A percentile compares a stretch with the other conserved stretches of the same genome.
Evolutionary conservation across 225 moss, liverwort and hornwort species (phyloP).

Genomic region (Bryoerythrophyllum caledonicum): DNA sequence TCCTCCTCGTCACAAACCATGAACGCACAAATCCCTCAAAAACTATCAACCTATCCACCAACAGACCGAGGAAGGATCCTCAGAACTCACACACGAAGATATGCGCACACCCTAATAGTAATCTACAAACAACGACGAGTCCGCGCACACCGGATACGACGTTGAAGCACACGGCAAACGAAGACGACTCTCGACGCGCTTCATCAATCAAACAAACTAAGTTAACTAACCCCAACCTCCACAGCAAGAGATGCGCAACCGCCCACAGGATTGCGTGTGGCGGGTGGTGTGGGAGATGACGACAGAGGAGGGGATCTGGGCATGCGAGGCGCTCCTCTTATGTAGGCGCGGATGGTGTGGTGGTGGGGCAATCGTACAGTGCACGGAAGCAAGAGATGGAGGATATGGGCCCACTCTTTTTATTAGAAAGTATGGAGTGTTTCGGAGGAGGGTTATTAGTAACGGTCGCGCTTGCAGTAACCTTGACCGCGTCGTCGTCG

Average conservation of each 20-base stretch:
- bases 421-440: slow-evolving; percentile 3
- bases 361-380: slow-evolving; percentile 25
- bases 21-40: slow-evolving; percentile 5
- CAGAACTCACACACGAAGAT: no score
- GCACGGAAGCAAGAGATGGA: slow-evolving; percentile 8
- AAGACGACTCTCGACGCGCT: slow-evolving; percentile 33
- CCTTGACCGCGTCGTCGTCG: background rate
- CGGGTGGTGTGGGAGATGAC: slow-evolving; percentile 1
- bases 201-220: background rate
- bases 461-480: slow-evolving; percentile 23
- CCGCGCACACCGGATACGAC: slow-evolving; percentile 30
- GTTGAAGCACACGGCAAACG: no score
- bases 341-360: slow-evolving; percentile 20
- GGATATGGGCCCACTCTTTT: slow-evolving; percentile 14
- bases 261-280: slow-evolving; percentile 4
- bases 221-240: background rate
- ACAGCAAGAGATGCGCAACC: background rate
- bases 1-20: slow-evolving; percentile 11
- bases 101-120: no score
- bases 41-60: background rate
- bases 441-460: background rate
- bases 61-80: slow-evolving; percentile 12
- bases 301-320: slow-evolving; percentile 20
- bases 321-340: slow-evolving; percentile 19
- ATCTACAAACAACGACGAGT: background rate